phyloP scores from a whole-genome alignment of 2,329 filamentous ascomycete species.

The Penicillium aurantiogriseum region DNA sequence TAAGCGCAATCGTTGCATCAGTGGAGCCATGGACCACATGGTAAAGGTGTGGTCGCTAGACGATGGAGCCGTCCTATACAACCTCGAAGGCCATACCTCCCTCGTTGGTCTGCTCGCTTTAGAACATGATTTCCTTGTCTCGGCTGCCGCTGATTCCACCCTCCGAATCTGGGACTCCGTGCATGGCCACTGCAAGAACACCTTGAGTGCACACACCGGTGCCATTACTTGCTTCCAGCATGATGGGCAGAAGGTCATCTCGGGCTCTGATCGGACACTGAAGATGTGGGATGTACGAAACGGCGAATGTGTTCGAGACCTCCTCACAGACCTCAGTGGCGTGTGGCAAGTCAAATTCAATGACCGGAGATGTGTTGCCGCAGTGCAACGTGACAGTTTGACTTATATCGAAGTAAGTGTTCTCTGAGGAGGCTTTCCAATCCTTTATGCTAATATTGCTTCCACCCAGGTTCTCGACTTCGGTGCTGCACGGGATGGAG shows the following conservation, averaged over 20 bases:
- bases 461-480: constrained; percentile 83
- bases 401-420: constrained; percentile 89
- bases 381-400: constrained; percentile 85
- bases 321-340: constrained; percentile 89
- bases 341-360: constrained; percentile 99
- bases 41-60: constrained; percentile 97
- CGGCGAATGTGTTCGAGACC: constrained; percentile 87
- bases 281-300: constrained; percentile 98
- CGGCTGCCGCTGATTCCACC: constrained; percentile 91
- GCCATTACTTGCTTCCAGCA: constrained; percentile 99
- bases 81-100: constrained; percentile 86
- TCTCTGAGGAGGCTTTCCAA: not conserved
- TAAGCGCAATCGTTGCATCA: constrained; percentile 90
- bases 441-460: constrained; percentile 15
- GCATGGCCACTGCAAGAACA: constrained; percentile 83
- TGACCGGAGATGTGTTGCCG: constrained; percentile 88
- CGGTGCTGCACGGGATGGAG: constrained; percentile 85
- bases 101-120: constrained; percentile 90
- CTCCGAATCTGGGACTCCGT: constrained; percentile 97
- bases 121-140: constrained; percentile 84
- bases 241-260: constrained; percentile 93
- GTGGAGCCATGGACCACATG: constrained; percentile 95
- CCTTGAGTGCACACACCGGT: constrained; percentile 87
- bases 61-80: constrained; percentile 80
- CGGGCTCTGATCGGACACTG: constrained; percentile 87